These are phyloP conservation scores for Aspergillus campestris DNA, from an alignment of 495 filamentous ascomycete genomes.

Conservation along the genomic window DNA sequence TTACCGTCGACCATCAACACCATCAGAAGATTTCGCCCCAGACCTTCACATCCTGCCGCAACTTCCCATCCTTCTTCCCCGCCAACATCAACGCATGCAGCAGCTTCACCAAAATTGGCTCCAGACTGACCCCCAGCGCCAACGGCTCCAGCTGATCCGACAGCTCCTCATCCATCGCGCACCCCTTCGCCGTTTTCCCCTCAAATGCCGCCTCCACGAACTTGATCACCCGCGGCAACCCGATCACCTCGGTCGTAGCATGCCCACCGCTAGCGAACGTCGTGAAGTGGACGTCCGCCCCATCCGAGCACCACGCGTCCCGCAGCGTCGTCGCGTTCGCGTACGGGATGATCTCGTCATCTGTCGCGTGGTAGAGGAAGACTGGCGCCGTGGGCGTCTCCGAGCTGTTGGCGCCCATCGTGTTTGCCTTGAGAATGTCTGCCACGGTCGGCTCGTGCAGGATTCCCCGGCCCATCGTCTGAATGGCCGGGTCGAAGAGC, in stretches of 20 bases:
- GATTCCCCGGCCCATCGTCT: constrained; percentile 16
- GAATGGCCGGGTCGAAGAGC: constrained; percentile 15
- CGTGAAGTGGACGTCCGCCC: constrained; percentile 23
- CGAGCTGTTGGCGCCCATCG: constrained; percentile 13
- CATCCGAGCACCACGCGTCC: constrained; percentile 20
- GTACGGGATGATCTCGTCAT: constrained; percentile 29
- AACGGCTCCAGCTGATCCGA: constrained; percentile 16
- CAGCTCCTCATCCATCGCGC: constrained; percentile 15
- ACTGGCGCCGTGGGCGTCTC: constrained; percentile 25
- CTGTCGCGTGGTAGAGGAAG: constrained; percentile 25
- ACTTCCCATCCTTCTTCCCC: constrained; percentile 13
- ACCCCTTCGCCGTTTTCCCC: constrained; percentile 14
- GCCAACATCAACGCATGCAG: constrained; percentile 11
- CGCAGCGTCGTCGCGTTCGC: constrained; percentile 14
- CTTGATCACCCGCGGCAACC: constrained; percentile 13
- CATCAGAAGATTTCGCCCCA: no score
- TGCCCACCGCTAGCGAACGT: constrained; percentile 23
- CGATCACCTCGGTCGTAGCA: constrained; percentile 20
- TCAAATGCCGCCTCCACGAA: constrained; percentile 24
- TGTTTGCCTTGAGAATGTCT: constrained; percentile 14
- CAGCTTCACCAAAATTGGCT: constrained; percentile 19
- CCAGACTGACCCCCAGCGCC: constrained; percentile 19
- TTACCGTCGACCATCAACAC: no score
- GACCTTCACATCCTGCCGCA: constrained; percentile 10
- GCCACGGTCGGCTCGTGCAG: constrained; percentile 17